Base-by-base conservation (phyloP, 2,329 filamentous ascomycete genomes). In the Cordyceps farinosa region DNA sequence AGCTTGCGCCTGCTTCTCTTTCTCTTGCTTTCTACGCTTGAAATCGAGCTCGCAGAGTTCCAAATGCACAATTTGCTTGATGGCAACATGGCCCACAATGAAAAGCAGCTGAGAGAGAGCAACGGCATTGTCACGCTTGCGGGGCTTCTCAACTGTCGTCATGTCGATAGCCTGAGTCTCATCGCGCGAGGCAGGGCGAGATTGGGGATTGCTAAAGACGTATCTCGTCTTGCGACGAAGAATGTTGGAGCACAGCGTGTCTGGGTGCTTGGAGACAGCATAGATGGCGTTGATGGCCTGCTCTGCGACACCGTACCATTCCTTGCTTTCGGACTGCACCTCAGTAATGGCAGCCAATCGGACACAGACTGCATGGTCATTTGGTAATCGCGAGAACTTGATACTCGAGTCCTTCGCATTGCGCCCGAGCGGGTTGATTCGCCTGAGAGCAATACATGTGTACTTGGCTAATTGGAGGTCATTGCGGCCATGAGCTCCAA, bases 31-130 rank as follows among this genome's bases (percentile, higher is more conserved):
- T 68, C 94, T 86, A 61, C 94, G 90, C 80, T 99, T 99, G 77
- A 99, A 99, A 75, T 99, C 95, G 56, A 95, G 87, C 73, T 99
- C 95, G 74, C 93, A 97, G n/a, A 98, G 83, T 71, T 99, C 95
- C 11, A 99, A 85, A 74, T 99, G 95, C 0, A 99, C 96, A 69
- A 99, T 99, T 73, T 99, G 96, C 78, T 99, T 99, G 73, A 99
- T 95, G 15, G 95, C 95, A 54, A 98, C 90, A 72, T 99, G 95
- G 0, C 95, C 95, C 36, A 98, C 94, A 42, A 97, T 90, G 73
- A 98, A 98, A 0, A 99, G 82, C 2, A 99, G 83, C 71, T 98
- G 95, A 0, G 95, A 97, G 2, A 99, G 81, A 0, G 86, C 88
- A 53, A 92, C 83, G 1, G 91, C 87, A 5, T 88, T 85, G 68